Evolutionary conservation across 768 basidiomycete species (phyloP), one percentile per base, ranked within the genome.

Genomic region (Podaxis sp.): DNA sequence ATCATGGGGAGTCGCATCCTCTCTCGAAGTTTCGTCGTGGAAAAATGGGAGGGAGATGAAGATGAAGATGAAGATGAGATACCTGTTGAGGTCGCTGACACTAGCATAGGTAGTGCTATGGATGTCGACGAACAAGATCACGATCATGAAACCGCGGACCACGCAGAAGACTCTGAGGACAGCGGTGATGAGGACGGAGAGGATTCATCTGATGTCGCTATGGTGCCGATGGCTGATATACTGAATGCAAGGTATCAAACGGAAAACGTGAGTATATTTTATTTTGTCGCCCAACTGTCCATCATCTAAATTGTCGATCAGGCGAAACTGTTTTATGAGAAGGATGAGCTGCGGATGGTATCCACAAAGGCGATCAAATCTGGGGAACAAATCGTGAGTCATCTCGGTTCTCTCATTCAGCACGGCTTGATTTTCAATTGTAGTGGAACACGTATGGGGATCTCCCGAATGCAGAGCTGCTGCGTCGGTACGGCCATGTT

Each of bases 191-290:
- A 82, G 3, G 83, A 86, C 17, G 84, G 83, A 1, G 77, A 74
- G 3, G 83, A 86, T 62, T 76, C 84, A 5, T 80, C 82, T 10
- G 86, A 90, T 65, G 86, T 92, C 10, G 87, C 91, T 2, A 95
- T 99, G 95, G 91, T 98, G 3, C 96, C 96, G 0, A 87, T 99
- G 78, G 97, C 97, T 2, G 97, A 99, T 74, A 87, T 99, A 78
- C 78, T 99, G 54, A 99, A 99, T 69, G 97, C 96, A 11, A 84
- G 88, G 58, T 92, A 86, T 72, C 88, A 85, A 7, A 84, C 84
- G 41, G 90, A 95, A 72, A 99, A 98, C 66, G 95, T 94, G 69
- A 65, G 87, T 24, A 26, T 2, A 40, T 37, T 17, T 60, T 41
- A 6, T n/a, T 56, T 46, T 56, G 26, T n/a, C 36, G 12, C 33